phyloP scores from a whole-genome alignment of 1,139 yeast genomes.

The Hanseniaspora uvarum region DNA sequence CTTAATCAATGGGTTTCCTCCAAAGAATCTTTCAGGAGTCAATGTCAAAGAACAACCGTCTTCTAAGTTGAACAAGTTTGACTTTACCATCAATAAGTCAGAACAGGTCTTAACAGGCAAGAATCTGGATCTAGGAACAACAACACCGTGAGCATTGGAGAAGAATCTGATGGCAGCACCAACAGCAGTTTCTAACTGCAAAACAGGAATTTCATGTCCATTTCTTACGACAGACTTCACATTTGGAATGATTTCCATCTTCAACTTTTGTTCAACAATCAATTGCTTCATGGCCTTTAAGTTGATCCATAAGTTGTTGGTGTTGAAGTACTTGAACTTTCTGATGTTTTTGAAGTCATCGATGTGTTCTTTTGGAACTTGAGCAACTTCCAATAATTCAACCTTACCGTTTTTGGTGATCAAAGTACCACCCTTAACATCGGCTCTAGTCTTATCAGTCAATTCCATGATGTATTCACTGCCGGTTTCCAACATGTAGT shows the following conservation, averaged over 20 bases:
- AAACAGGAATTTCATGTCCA: constrained; percentile 74
- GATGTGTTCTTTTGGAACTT: constrained; percentile 96
- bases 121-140: constrained; percentile 95
- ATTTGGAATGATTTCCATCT: constrained; percentile 93
- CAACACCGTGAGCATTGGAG: constrained; percentile 92
- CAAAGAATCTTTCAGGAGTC: constrained; percentile 69
- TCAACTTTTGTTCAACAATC: constrained; percentile 72
- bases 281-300: constrained; percentile 87
- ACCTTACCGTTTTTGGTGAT: constrained; percentile 93
- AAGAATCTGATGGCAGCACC: constrained; percentile 99
- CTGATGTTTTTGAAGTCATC: constrained; percentile 97
- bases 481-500: constrained; percentile 84
- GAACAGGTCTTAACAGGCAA: constrained; percentile 97
- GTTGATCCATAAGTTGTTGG: constrained; percentile 95
- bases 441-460: constrained; percentile 97
- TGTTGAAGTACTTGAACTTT: constrained; percentile 95
- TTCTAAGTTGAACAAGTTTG: constrained; percentile 84
- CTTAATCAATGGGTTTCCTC: constrained; percentile 88
- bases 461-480: constrained; percentile 96
- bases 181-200: constrained; percentile 95
- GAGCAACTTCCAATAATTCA: constrained; percentile 91
- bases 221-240: constrained; percentile 63
- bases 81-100: constrained; percentile 84
- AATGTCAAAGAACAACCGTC: constrained; percentile 75
- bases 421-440: constrained; percentile 97